A percentile compares a stretch with the other conserved stretches of the same genome.
Conservation (phyloP, 2,329 filamentous ascomycete genomes). For the Neofusicoccum ribis region DNA sequence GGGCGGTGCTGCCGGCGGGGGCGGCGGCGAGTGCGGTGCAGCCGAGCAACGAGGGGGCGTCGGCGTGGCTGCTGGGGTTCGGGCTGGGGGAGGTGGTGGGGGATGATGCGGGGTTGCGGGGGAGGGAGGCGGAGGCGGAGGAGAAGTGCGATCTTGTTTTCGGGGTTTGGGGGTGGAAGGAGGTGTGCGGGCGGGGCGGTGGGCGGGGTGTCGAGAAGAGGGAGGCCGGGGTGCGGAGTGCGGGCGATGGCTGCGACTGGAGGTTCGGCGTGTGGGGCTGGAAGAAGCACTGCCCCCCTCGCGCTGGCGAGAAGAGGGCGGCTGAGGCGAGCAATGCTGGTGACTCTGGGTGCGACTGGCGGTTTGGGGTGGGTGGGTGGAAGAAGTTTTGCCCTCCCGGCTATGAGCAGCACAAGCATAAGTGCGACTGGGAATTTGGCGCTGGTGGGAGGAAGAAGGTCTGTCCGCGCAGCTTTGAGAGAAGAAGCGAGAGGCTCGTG, state of each 20-base stretch:
- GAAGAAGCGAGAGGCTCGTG: neutral
- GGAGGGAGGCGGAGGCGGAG: neutral
- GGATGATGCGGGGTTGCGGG: neutral
- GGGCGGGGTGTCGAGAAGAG: neutral
- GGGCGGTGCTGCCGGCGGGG: too few relatives aligned
- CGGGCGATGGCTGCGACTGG: neutral
- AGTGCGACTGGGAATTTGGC: neutral
- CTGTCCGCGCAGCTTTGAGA: neutral
- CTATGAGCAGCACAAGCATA: neutral
- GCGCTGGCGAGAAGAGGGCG: too few relatives aligned
- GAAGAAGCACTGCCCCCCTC: too few relatives aligned
- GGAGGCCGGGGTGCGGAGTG: neutral
- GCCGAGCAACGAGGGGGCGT: too few relatives aligned
- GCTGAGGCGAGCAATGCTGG: too few relatives aligned
- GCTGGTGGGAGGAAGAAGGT: neutral
- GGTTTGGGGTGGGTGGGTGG: neutral
- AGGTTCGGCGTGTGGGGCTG: too few relatives aligned
- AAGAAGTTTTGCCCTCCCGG: neutral
- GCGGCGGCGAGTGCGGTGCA: too few relatives aligned
- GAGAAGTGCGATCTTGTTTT: neutral
- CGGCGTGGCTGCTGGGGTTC: too few relatives aligned
- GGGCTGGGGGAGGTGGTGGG: neutral
- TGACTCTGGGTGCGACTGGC: neutral
- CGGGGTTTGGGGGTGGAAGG: neutral
- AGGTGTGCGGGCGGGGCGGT: neutral